Conservation (phyloP, 257 asterid species). For the Sherardia arvensis region DNA sequence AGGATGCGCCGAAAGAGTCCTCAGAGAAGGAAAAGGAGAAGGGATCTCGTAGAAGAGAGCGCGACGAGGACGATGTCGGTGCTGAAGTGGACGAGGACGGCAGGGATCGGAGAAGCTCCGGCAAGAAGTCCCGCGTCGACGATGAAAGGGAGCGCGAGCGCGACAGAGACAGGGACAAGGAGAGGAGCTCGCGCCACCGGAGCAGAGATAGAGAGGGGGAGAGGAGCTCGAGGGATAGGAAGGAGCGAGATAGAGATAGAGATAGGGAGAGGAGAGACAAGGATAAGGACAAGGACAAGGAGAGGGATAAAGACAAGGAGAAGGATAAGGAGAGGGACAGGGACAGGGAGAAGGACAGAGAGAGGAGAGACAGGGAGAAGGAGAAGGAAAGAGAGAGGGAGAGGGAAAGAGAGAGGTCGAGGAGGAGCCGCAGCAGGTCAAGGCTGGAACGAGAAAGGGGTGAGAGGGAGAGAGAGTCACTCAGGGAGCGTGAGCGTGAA, state of each 20-base stretch:
- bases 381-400: constrained; percentile 33
- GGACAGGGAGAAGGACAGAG: constrained; percentile 32
- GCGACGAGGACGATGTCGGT: constrained; percentile 49
- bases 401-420: constrained; percentile 39
- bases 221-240: constrained; percentile 29
- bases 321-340: constrained; percentile 31
- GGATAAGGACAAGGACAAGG: constrained; percentile 26
- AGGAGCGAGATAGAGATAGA: constrained; percentile 17
- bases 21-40: constrained; percentile 46
- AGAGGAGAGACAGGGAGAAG: constrained; percentile 12
- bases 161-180: constrained; percentile 38
- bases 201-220: constrained; percentile 43
- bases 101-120: constrained; percentile 58
- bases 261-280: constrained; percentile 23
- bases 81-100: constrained; percentile 50
- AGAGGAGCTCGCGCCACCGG: constrained; percentile 50
- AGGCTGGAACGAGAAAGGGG: constrained; percentile 55
- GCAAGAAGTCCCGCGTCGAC: constrained; percentile 54
- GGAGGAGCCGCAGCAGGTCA: constrained; percentile 77
- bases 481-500: constrained; percentile 65
- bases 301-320: constrained; percentile 28
- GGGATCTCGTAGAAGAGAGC: constrained; percentile 62
- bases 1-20: constrained; percentile 39
- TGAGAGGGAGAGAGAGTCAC: constrained; percentile 55
- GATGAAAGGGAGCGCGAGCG: constrained; percentile 45